Base-by-base conservation (phyloP, 176 grass and related monocot species). In the Bonia amplexicaulis region DNA sequence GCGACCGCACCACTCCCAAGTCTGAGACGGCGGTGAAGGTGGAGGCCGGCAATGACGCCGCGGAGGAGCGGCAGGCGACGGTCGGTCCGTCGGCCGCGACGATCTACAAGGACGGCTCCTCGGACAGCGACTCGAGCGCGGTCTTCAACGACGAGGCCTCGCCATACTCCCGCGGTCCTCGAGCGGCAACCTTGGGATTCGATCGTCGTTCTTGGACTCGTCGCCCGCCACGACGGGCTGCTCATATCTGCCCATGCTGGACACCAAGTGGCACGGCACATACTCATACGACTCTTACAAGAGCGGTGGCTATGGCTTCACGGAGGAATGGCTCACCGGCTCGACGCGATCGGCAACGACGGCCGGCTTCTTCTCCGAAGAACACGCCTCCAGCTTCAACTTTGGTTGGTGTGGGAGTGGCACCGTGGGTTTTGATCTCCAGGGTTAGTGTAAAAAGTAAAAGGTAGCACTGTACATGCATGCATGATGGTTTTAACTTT, bases 101-200 rank as follows among this genome's bases (percentile, higher is more conserved):
- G 25, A 41, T 79, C 23, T 92, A 42, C 88, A 93, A 89, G 88
- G 94, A 97, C 54, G 94, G 91, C 1, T 88, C 89, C 3, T 94
- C 94, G 2, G 94, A 97, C 85, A 97, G 94, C 65, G 94, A 94
- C 74, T 94, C 94, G 4, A 97, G 91, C 80, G 89, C 63, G 12
- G 94, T 92, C 11, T 84, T 97, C 76, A 97, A 92, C 66, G 94
- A 93, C 76, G 87, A 90, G 39, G 60, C 87, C 27, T 83, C 87
- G 37, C 74, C 91, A 1, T 83, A 89, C 85, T 89, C 82, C 63
- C 68, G 46, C 69, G 7, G 84, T 74, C 25, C 73, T 89, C 23
- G 86, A 86, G 74, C 79, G 62, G 53, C n/a, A n/a, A n/a, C 71
- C 69, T 7, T 53, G 35, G 91, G 76, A 16, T 92, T 89, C 80